A percentile compares a stretch with the other conserved stretches of the same genome.
Evolutionary conservation across 1,284 basidiomycete genomes (phyloP).

Genomic region (Takashimella tepidaria): DNA sequence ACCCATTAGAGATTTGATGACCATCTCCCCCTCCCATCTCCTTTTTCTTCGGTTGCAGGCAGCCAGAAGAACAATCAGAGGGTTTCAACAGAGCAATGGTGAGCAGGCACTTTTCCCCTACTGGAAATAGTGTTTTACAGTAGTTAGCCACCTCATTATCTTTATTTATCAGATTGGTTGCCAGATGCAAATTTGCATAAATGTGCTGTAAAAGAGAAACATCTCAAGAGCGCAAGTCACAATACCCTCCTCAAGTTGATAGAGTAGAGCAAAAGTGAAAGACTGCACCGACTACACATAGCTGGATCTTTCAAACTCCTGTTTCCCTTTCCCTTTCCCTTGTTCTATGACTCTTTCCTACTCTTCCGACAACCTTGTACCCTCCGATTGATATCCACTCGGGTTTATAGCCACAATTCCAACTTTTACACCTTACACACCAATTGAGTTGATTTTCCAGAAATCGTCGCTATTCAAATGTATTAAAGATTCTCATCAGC

Average conservation of each 20-base stretch:
- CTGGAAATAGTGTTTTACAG: too few relatives aligned
- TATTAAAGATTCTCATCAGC: conserved; percentile 1
- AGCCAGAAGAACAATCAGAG: too few relatives aligned
- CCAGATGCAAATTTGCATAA: not conserved
- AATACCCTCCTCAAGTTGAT: not conserved
- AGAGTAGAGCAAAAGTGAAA: not conserved
- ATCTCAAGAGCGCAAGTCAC: too few relatives aligned
- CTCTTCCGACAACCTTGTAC: not conserved
- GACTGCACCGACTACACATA: not conserved
- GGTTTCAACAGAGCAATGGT: too few relatives aligned
- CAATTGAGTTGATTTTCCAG: conserved; percentile 68
- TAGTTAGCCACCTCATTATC: too few relatives aligned
- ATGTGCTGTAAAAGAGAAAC: not conserved
- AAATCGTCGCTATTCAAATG: conserved; percentile 73
- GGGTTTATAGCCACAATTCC: too few relatives aligned
- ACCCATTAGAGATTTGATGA: not conserved
- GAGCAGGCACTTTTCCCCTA: too few relatives aligned
- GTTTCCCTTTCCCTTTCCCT: not conserved
- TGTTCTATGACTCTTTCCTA: not conserved
- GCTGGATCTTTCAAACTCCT: not conserved
- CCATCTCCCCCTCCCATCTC: not conserved
- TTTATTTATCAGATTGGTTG: not conserved
- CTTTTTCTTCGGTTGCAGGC: too few relatives aligned
- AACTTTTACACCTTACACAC: too few relatives aligned
- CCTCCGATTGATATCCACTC: not conserved